These are phyloP conservation scores for Spiraea crenata DNA, from an alignment of 331 rosid genomes.

Conservation along the genomic window DNA sequence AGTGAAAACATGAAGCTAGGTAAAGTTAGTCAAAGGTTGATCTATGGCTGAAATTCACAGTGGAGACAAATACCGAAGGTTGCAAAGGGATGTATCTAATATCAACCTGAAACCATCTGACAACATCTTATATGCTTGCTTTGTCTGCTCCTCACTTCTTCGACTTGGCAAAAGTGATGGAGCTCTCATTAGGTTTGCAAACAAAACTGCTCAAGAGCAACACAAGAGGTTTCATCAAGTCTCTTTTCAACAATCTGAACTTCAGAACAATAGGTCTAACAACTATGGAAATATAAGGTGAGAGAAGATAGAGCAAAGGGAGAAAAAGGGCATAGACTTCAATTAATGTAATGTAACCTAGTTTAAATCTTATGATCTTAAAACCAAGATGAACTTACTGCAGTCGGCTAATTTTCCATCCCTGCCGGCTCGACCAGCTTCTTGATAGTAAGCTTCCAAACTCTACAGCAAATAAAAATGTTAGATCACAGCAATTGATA, in stretches of 20 bases:
- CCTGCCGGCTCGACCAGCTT: slow-evolving; percentile 99
- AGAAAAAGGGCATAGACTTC: not conserved
- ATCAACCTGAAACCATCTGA: slow-evolving; percentile 90
- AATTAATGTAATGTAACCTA: not conserved
- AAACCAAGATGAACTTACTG: slow-evolving; percentile 46
- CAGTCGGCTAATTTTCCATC: slow-evolving; percentile 90
- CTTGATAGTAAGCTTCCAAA: slow-evolving; percentile 94
- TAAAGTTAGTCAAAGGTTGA: not conserved
- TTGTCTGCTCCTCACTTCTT: slow-evolving; percentile 71
- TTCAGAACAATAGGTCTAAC: not conserved
- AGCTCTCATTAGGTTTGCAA: slow-evolving; percentile 65
- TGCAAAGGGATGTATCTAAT: slow-evolving; percentile 22
- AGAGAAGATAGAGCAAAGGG: not conserved
- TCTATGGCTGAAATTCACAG: not conserved
- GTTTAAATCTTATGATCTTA: not conserved
- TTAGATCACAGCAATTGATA: slow-evolving; percentile 11
- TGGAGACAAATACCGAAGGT: slow-evolving; percentile 10
- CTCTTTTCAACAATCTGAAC: not conserved
- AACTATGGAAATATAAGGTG: not conserved
- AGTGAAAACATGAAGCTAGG: not conserved
- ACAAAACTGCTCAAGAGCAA: slow-evolving; percentile 53
- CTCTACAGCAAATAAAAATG: slow-evolving; percentile 51
- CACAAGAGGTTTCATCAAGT: slow-evolving; percentile 4
- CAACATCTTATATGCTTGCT: slow-evolving; percentile 74
- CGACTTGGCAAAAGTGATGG: slow-evolving; percentile 89